phyloP scores from a whole-genome alignment of 306 rosid genomes.

The Lotus japonicus region DNA sequence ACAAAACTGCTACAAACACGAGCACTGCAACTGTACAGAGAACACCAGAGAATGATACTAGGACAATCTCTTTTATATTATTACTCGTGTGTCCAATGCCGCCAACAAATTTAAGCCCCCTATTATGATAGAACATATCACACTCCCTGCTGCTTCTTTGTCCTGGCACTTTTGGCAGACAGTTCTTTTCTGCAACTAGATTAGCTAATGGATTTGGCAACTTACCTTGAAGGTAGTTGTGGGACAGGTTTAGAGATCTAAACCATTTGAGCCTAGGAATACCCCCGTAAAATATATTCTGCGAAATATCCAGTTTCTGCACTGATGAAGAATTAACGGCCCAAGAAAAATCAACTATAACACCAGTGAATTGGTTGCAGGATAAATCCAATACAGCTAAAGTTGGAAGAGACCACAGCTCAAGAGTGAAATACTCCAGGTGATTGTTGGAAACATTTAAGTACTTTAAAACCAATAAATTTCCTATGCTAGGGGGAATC shows the following conservation, averaged over 20 bases:
- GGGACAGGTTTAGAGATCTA: conserved; percentile 51
- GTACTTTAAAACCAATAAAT: conserved; percentile 46
- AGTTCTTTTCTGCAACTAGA: conserved; percentile 45
- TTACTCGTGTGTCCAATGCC: conserved; percentile 57
- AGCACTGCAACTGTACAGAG: too few relatives aligned
- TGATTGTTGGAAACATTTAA: conserved; percentile 69
- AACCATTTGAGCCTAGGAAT: conserved; percentile 47
- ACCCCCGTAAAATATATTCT: conserved; percentile 59
- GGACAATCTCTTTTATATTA: too few relatives aligned
- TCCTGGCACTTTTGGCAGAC: conserved; percentile 52
- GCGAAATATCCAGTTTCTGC: conserved; percentile 62
- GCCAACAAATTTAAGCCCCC: conserved; percentile 57
- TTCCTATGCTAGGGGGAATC: conserved; percentile 47
- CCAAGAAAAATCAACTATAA: conserved; percentile 46
- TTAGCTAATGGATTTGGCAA: conserved; percentile 38
- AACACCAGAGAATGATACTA: too few relatives aligned
- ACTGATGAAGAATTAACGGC: conserved; percentile 24
- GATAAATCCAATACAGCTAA: conserved; percentile 66
- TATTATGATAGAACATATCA: conserved; percentile 52
- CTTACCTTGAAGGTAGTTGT: conserved; percentile 69
- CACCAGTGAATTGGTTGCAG: conserved; percentile 56
- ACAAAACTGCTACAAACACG: too few relatives aligned
- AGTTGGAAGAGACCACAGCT: conserved; percentile 52
- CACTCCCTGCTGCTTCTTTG: conserved; percentile 59
- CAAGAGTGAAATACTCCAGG: conserved; percentile 49